Evolutionary conservation across 2,329 filamentous ascomycete genomes (phyloP), one percentile per base, ranked within the genome.

Genomic region (Aspergillus brunneoviolaceus): DNA sequence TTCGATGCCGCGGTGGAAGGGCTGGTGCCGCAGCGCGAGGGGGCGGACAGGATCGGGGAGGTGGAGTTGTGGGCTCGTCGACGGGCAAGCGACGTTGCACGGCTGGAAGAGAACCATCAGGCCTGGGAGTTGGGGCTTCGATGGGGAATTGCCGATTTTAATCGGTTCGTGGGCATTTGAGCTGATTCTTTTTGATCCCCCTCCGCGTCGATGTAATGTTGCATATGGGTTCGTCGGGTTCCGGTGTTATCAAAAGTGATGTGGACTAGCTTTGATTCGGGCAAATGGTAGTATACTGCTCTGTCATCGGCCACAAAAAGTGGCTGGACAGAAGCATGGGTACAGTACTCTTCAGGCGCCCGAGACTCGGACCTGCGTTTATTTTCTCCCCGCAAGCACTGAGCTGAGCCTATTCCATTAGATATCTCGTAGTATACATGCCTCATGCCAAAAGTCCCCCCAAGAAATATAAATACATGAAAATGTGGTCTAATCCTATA

Each of bases 51-150:
- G 67, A 84, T 87, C 70, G 84, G 84, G 7, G 82, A 80, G 69
- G 61, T 85, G 47, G 84, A 87, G 60, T 64, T 85, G n/a, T 87
- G 85, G 85, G 71, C 81, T 14, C 72, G 82, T 68, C 86, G 84
- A 72, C 78, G 85, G 35, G 70, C 87, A 47, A 66, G 77, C 33
- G 83, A 86, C 63, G 79, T 77, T 59, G 81, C 80, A 2, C 78
- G 81, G 63, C 73, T 74, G 42, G 80, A 80, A 10, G 72, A 74
- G 19, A 55, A 65, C 21, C 74, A 50, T 19, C 12, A 14, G 11
- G 54, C 56, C 60, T 79, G 76, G 75, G 77, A 79, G 55, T 72
- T 75, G 55, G 77, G 77, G 2, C 74, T 79, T 51, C 64, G 77
- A 51, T 64, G 62, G 57, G 77, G 74, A 1, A 64, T 76, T 16